phyloP scores from a whole-genome alignment of 148 eudicot genomes.

The Chenopodium berlandieri region DNA sequence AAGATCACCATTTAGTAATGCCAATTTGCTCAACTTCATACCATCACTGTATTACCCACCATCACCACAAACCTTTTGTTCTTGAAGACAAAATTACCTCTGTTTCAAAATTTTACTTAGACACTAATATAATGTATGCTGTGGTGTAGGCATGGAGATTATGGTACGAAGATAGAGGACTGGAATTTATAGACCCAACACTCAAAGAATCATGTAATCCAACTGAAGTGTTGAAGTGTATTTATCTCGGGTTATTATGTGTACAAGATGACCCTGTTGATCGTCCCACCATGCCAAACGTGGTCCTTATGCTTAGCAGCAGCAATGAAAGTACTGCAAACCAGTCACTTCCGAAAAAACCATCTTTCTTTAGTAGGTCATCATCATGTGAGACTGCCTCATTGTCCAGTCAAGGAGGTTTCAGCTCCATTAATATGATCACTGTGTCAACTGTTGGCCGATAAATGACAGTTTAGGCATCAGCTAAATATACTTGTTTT shows the following conservation, averaged over 20 bases:
- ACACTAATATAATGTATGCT: neutral
- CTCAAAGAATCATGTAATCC: conserved; percentile 21
- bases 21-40: neutral
- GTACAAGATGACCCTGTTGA: conserved; percentile 26
- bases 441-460: conserved; percentile 23
- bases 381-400: conserved; percentile 20
- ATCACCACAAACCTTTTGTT: too few relatives aligned
- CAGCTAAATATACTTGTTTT: neutral
- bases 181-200: conserved; percentile 22
- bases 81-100: too few relatives aligned
- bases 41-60: too few relatives aligned
- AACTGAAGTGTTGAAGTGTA: conserved; percentile 21
- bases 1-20: neutral
- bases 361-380: conserved; percentile 21
- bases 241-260: conserved; percentile 25
- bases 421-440: conserved; percentile 6
- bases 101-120: too few relatives aligned
- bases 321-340: neutral
- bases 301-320: conserved; percentile 26
- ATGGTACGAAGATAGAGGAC: conserved; percentile 30
- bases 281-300: conserved; percentile 27
- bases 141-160: conserved; percentile 30
- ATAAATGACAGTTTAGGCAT: neutral
- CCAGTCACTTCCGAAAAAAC: conserved; percentile 24
- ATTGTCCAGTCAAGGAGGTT: conserved; percentile 18